phyloP scores from a whole-genome alignment of 1,139 yeast genomes.

The Sugiyamaella pinicola region DNA sequence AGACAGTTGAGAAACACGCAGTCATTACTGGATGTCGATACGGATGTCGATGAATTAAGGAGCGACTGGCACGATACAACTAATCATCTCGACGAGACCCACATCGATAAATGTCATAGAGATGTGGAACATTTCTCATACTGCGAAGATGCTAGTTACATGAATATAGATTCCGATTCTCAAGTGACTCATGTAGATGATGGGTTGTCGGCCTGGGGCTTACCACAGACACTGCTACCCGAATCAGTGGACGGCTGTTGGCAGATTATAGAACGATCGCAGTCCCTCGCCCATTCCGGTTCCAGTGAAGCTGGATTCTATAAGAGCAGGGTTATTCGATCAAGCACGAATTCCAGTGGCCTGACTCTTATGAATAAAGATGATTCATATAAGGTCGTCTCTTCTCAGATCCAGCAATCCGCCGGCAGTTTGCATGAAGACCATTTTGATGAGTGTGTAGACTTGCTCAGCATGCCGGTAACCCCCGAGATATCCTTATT shows the following conservation, averaged over 20 bases:
- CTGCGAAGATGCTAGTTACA: conserved; percentile 11
- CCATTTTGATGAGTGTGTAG: conserved; percentile 20
- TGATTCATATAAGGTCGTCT: too few species aligned
- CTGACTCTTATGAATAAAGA: conserved; percentile 5
- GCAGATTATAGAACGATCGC: neutral
- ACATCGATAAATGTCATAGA: too few species aligned
- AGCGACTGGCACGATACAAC: conserved; percentile 15
- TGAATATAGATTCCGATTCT: conserved; percentile 16
- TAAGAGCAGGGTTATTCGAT: conserved; percentile 2
- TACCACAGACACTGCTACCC: conserved; percentile 18
- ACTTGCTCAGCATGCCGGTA: conserved; percentile 15
- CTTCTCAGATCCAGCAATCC: too few species aligned
- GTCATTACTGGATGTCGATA: conserved; percentile 1
- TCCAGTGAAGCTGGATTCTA: conserved; percentile 4
- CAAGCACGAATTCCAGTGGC: conserved; percentile 14
- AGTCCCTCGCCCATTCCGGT: conserved; percentile 3
- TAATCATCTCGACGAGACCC: too few species aligned
- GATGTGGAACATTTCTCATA: neutral
- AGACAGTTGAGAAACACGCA: conserved; percentile 11
- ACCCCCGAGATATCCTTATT: conserved; percentile 3
- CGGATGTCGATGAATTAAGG: too few species aligned
- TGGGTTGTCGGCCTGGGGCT: conserved; percentile 22
- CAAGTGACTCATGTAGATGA: conserved; percentile 18
- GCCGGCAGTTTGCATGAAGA: too few species aligned
- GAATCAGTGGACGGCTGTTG: neutral